A percentile compares a stretch with the other conserved stretches of the same genome.
phyloP scores from a whole-genome alignment of 2,329 filamentous ascomycete species.

The Colletotrichum sp. region DNA sequence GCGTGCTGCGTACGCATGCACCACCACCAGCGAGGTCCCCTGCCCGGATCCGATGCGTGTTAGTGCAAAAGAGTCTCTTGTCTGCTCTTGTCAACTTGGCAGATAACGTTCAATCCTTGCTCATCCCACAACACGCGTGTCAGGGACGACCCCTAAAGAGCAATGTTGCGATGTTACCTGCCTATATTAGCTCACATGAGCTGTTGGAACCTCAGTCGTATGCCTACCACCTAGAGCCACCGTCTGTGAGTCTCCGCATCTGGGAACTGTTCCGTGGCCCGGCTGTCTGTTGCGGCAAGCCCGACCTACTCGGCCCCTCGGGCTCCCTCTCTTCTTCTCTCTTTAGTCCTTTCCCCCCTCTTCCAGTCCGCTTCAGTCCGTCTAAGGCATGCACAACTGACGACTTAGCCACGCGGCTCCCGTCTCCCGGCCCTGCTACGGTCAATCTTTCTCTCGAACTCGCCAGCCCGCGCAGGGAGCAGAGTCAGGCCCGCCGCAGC shows the following conservation, averaged over 20 bases:
- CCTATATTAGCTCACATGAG: background rate
- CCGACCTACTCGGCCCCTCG: background rate
- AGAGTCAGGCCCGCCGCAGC: background rate
- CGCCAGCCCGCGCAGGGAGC: background rate
- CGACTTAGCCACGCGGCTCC: background rate
- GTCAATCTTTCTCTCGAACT: background rate
- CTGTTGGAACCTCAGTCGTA: background rate
- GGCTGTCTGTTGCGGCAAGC: background rate
- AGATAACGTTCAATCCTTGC: slow-evolving; percentile 1
- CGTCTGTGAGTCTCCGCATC: background rate
- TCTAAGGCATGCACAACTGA: background rate
- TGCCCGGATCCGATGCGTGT: background rate
- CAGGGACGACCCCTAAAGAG: background rate
- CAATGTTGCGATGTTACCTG: background rate
- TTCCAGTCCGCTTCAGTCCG: background rate
- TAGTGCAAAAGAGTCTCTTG: background rate
- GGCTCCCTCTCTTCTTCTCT: background rate
- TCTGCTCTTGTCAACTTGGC: background rate
- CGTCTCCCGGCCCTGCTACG: background rate
- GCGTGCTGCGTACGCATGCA: background rate
- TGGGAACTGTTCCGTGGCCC: background rate
- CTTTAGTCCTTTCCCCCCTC: background rate
- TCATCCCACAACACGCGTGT: background rate
- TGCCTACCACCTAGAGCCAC: background rate
- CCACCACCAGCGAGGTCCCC: background rate